These are phyloP conservation scores for Pythium monospermum DNA, from an alignment of 352 stramenopile species.

Conservation along the genomic window DNA sequence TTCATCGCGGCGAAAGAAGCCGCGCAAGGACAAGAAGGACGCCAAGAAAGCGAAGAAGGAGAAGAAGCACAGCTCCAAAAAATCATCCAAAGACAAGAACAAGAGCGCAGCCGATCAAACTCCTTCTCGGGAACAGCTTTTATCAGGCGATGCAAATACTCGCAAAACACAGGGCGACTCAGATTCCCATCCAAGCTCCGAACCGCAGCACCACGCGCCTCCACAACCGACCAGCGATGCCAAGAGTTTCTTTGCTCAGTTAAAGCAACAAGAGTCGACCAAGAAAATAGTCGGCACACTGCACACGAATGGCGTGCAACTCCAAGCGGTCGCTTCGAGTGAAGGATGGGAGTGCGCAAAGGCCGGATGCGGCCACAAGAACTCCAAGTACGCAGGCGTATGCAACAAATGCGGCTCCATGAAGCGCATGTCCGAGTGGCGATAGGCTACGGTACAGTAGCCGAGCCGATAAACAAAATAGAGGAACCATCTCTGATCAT, in stretches of 20 bases:
- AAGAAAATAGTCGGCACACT: slow-evolving; percentile 60
- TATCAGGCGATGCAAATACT: too few relatives aligned
- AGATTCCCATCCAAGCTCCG: background rate
- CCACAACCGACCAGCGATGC: slow-evolving; percentile 16
- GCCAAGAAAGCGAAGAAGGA: slow-evolving; percentile 20
- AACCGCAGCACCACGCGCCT: background rate
- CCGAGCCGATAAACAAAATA: too few relatives aligned
- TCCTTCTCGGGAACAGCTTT: too few relatives aligned
- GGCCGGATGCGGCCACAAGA: slow-evolving; percentile 57
- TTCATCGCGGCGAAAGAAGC: background rate
- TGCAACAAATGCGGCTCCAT: slow-evolving; percentile 77
- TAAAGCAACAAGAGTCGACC: slow-evolving; percentile 48
- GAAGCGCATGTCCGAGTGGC: slow-evolving; percentile 74
- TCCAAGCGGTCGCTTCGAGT: slow-evolving; percentile 9
- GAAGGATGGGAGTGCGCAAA: slow-evolving; percentile 74
- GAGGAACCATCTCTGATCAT: too few relatives aligned
- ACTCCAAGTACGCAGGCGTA: slow-evolving; percentile 49
- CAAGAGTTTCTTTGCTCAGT: slow-evolving; percentile 60
- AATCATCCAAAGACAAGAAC: background rate
- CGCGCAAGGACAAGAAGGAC: slow-evolving; percentile 15
- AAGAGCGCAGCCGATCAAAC: background rate
- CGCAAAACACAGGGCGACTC: background rate
- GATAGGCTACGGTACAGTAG: too few relatives aligned
- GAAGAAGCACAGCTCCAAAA: slow-evolving; percentile 12
- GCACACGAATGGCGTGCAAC: slow-evolving; percentile 40